Conservation (phyloP, 2,329 filamentous ascomycete genomes). For the Chalaropsis ovoidea region DNA sequence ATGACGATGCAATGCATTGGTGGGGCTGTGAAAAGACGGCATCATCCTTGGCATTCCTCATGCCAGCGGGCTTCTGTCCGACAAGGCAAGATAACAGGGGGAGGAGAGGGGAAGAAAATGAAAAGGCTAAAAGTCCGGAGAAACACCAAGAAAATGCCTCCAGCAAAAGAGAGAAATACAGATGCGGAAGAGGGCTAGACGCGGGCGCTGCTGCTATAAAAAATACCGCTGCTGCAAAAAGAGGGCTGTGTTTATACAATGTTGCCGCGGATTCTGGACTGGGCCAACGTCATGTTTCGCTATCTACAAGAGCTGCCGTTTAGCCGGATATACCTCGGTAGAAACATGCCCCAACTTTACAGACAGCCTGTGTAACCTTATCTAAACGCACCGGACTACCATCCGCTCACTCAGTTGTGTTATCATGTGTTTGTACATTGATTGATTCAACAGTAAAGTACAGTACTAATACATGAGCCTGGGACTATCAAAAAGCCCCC, state of each 20-base stretch:
- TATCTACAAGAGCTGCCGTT: background rate
- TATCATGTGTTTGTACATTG: background rate
- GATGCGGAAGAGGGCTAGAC: background rate
- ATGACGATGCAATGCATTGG: slow-evolving; percentile 9
- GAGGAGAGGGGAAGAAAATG: background rate
- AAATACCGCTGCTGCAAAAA: too few relatives aligned
- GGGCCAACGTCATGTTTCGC: background rate
- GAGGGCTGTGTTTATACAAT: too few relatives aligned
- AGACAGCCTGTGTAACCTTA: background rate
- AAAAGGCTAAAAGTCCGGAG: background rate
- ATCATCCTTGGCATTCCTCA: slow-evolving; percentile 13
- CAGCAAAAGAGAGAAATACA: background rate
- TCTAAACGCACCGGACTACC: background rate
- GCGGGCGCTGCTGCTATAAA: background rate
- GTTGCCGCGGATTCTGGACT: too few relatives aligned
- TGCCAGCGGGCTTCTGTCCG: background rate
- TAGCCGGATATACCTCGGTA: slow-evolving; percentile 8
- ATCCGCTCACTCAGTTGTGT: background rate
- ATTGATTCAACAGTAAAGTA: slow-evolving; percentile 15
- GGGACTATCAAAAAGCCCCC: background rate
- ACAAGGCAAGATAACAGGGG: background rate
- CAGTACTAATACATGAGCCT: slow-evolving; percentile 24
- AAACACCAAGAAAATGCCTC: background rate
- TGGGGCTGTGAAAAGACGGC: slow-evolving; percentile 2
- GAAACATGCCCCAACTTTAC: background rate